These are phyloP conservation scores for Dipteronia dyeriana DNA, from an alignment of 345 rosid genomes.

Conservation along the genomic window DNA sequence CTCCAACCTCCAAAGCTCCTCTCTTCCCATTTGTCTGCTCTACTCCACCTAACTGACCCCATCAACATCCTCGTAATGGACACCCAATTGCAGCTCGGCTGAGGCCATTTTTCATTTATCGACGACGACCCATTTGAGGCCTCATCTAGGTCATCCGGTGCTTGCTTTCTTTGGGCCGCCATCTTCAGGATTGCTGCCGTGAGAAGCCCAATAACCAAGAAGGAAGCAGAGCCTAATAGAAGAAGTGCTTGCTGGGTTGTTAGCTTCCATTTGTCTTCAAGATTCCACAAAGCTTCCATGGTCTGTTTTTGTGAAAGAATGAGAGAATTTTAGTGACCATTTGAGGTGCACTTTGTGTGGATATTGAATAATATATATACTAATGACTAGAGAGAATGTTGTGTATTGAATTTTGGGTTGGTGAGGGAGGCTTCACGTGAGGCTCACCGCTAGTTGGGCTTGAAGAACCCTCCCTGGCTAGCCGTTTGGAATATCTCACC, in stretches of 20 bases:
- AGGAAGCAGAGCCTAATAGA: slow-evolving; percentile 47
- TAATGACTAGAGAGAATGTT: background rate
- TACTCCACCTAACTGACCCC: slow-evolving; percentile 77
- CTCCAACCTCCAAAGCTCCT: slow-evolving; percentile 11
- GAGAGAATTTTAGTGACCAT: background rate
- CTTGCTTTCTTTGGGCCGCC: slow-evolving; percentile 31
- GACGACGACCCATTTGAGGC: background rate
- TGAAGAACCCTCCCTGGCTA: background rate
- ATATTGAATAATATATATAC: background rate
- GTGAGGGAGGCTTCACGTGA: slow-evolving; percentile 48
- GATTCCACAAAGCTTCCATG: slow-evolving; percentile 75
- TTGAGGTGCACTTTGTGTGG: background rate
- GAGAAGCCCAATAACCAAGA: slow-evolving; percentile 50
- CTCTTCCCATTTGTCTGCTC: slow-evolving; percentile 57
- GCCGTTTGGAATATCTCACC: slow-evolving; percentile 36
- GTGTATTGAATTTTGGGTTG: slow-evolving; percentile 10
- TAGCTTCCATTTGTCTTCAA: slow-evolving; percentile 66
- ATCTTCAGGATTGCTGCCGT: slow-evolving; percentile 39
- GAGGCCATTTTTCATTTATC: slow-evolving; percentile 11
- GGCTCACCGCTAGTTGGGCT: slow-evolving; percentile 42
- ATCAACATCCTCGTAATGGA: slow-evolving; percentile 46
- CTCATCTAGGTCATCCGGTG: slow-evolving; percentile 12
- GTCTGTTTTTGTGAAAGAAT: background rate
- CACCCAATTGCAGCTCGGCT: slow-evolving; percentile 36
- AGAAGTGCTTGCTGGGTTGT: slow-evolving; percentile 52